Conservation (phyloP, 2,329 filamentous ascomycete species). For the Trichoderma guizhouense region DNA sequence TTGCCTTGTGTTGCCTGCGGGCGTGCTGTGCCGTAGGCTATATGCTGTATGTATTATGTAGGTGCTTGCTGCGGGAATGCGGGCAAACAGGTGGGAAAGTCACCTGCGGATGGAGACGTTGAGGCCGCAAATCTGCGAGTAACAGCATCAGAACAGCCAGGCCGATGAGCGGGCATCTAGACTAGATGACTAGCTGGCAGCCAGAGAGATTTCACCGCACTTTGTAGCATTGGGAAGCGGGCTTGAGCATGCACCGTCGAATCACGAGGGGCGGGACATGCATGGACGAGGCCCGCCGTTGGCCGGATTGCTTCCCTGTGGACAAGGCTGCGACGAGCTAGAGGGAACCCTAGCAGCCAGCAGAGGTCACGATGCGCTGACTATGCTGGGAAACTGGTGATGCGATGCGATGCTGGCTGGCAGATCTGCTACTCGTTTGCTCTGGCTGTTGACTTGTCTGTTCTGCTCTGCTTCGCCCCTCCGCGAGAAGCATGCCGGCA, state of each 20-base stretch:
- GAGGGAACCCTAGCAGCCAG: background rate
- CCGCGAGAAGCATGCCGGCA: background rate
- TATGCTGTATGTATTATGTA: conserved; percentile 12
- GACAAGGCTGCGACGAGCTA: conserved; percentile 16
- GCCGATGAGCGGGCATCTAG: background rate
- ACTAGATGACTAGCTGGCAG: background rate
- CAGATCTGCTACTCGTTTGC: background rate
- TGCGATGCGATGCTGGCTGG: background rate
- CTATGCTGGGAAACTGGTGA: background rate
- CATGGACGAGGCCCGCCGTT: conserved; percentile 18
- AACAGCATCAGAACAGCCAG: background rate
- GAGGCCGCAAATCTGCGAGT: background rate
- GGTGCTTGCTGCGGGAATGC: conserved; percentile 11
- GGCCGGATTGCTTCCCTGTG: conserved; percentile 8
- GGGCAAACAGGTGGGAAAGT: conserved; percentile 15
- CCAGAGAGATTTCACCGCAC: conserved; percentile 18
- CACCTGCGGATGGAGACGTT: background rate
- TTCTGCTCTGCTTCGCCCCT: background rate
- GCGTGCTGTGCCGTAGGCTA: background rate
- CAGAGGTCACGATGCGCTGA: conserved; percentile 2
- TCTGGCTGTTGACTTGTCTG: background rate
- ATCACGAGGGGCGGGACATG: conserved; percentile 18
- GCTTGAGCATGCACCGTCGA: conserved; percentile 13
- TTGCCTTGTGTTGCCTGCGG: background rate
- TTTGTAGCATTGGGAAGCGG: conserved; percentile 15